These are phyloP conservation scores for Ophiocordyceps camponoti-rufipedis DNA, from an alignment of 2,329 filamentous ascomycete genomes.

Conservation along the genomic window DNA sequence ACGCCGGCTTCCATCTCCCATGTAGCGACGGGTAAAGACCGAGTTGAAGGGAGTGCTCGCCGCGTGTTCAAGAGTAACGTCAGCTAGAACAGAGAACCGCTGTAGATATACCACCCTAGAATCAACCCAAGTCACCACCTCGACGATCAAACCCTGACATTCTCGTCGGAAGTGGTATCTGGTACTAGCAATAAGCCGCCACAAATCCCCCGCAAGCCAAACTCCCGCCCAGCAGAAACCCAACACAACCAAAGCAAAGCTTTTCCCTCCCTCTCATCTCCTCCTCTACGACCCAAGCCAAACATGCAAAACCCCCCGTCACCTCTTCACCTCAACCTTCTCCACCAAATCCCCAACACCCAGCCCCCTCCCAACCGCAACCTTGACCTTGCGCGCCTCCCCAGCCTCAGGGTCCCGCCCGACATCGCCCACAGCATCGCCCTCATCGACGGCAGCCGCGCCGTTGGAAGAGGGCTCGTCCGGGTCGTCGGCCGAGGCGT, in stretches of 20 bases:
- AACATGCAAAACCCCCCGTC: background rate
- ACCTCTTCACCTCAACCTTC: slow-evolving; percentile 37
- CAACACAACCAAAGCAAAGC: no score
- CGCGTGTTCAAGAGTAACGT: background rate
- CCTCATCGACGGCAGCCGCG: slow-evolving; percentile 36
- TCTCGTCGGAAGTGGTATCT: no score
- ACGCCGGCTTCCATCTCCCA: slow-evolving; percentile 41
- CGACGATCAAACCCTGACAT: no score
- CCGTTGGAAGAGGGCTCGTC: slow-evolving; percentile 17
- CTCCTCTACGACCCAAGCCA: background rate
- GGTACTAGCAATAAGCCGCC: background rate
- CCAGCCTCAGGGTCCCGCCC: slow-evolving; percentile 25
- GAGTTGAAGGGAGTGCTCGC: background rate
- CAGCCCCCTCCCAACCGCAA: slow-evolving; percentile 64
- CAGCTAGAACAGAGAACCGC: no score
- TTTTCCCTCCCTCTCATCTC: background rate
- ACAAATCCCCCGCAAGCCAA: background rate
- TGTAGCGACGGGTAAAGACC: slow-evolving; percentile 5
- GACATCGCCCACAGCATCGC: slow-evolving; percentile 49
- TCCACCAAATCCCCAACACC: slow-evolving; percentile 68
- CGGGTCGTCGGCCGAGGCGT: slow-evolving; percentile 22
- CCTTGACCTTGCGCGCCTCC: slow-evolving; percentile 45
- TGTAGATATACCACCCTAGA: no score
- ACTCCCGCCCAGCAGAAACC: background rate
- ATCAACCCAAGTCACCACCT: no score